Base-by-base conservation (phyloP, 768 basidiomycete genomes). In the Omphalotus guepiniiformis region DNA sequence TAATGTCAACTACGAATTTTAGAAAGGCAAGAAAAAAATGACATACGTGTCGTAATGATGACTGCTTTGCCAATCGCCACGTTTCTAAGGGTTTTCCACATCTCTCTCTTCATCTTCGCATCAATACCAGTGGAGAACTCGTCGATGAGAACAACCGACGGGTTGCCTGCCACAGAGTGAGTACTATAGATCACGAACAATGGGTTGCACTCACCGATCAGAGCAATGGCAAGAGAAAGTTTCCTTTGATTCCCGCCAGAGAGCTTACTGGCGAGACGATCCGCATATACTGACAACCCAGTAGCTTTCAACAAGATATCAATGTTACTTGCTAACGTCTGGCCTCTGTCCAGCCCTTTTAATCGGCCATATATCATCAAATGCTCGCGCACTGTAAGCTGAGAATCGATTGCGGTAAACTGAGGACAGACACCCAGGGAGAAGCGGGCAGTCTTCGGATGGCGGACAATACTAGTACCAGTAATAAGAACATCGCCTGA, bases 121-220 rank as follows among this genome's bases (percentile, higher is more conserved):
- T 89, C 88, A 39, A 90, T 80, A 4, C 88, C 88, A 2, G 86
- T 88, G 5, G 85, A 88, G 61, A 88, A 90, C 58, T 90, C 87
- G 51, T 91, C 88, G 38, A 91, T 88, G 18, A 90, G 73, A 2
- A 90, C 68, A 3, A 89, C 88, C 3, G 84, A 68, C 3, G 88
- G 84, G 54, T 89, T 89, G 4, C 85, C 86, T 82, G 42, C 2
- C 11, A 23, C 13, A 11, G 22, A 16, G 15, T 29, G 13, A 15
- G 8, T 21, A 13, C 3, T 8, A 30, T 21, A 6, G 21, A 26
- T 19, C 13, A 35, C 23, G 40, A 48, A 18, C 19, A 8, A 40
- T 6, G 28, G n/a, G 27, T 8, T 11, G 22, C 1, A 32, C 63
- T 23, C 53, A 80, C 83, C 83, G 16, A 85, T 85, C 40, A 90